phyloP scores from a whole-genome alignment of 1,284 basidiomycete genomes.

The Vanrija pseudolonga region DNA sequence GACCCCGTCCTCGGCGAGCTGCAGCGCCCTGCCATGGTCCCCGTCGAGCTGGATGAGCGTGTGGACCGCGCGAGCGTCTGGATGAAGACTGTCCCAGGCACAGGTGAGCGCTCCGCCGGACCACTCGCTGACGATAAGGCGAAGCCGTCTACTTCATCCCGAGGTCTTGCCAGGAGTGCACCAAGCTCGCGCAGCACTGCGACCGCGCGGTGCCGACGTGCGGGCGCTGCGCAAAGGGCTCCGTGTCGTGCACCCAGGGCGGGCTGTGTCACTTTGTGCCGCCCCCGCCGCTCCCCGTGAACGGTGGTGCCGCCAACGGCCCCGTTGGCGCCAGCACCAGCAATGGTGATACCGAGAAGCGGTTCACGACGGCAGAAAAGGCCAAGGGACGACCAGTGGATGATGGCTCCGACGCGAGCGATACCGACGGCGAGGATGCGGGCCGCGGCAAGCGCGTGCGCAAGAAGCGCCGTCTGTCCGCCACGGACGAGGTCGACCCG shows the following conservation, averaged over 20 bases:
- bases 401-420: constrained; percentile 3
- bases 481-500: constrained; percentile 25
- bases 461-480: constrained; percentile 35
- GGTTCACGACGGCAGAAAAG: constrained; percentile 9
- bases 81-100: constrained; percentile 19
- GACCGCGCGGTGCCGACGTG: constrained; percentile 33
- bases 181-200: constrained; percentile 25
- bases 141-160: constrained; percentile 34
- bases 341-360: not conserved
- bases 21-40: constrained; percentile 30
- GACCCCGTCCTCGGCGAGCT: constrained; percentile 19
- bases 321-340: not conserved
- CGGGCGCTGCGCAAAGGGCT: constrained; percentile 19
- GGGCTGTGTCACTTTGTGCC: constrained; percentile 12
- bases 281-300: not conserved
- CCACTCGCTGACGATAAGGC: constrained; percentile 17
- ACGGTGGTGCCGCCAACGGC: not conserved
- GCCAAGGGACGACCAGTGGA: constrained; percentile 20
- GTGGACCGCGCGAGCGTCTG: constrained; percentile 31
- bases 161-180: constrained; percentile 28
- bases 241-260: constrained; percentile 18
- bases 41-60: constrained; percentile 30
- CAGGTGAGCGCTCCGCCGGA: not conserved
- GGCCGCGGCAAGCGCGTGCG: constrained; percentile 24
- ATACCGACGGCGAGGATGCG: constrained; percentile 6